Base-by-base conservation (phyloP, 2,329 filamentous ascomycete genomes). In the Cytospora paraplurivora region DNA sequence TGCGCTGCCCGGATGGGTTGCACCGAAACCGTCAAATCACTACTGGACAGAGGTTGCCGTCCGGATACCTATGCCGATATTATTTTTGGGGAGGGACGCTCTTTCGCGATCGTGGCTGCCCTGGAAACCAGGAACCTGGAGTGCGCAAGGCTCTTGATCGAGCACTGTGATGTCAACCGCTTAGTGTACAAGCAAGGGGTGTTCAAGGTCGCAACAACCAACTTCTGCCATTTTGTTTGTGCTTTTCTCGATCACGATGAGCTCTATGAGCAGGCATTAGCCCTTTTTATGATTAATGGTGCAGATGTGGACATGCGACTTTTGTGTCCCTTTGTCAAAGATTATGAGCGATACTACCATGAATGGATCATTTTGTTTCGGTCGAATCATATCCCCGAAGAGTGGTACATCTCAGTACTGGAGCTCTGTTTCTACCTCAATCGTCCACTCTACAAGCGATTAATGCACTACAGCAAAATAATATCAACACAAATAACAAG, bases 381-480 rank as follows among this genome's bases (percentile, higher is more conserved):
- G 1, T 3, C 32, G 12, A 32, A 51, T 17, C 15, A 21, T 19
- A 17, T 34, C 35, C 4, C 4, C 12, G 7, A n/a, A 5, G n/a
- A 34, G 4, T 52, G 57, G 57, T 3, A 7, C 1, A 12, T 44
- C 7, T 59, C 57, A 4, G 41, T 59, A 53, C 57, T 59, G 17
- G 57, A 59, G 21, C 53, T 17, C 5, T 49, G 51, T 21, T 59
- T 7, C 27, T 59, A 59, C 10, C 11, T 8, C 4, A 19, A 8
- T 34, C 35, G 35, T 3, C 5, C 6, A 5, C n/a, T 44, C 17
- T 59, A 21, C 7, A n/a, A n/a, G n/a, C 15, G 15, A 8, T 33
- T 59, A 34, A 32, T 6, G 12, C 1, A 1, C 2, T 44, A 7
- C 27, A 53, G 49, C 12, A 35, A 44, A 32, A 1, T 15, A 10